Evolutionary conservation across 441 rosid genomes (phyloP).

Genomic region (Mallotus repandus): DNA sequence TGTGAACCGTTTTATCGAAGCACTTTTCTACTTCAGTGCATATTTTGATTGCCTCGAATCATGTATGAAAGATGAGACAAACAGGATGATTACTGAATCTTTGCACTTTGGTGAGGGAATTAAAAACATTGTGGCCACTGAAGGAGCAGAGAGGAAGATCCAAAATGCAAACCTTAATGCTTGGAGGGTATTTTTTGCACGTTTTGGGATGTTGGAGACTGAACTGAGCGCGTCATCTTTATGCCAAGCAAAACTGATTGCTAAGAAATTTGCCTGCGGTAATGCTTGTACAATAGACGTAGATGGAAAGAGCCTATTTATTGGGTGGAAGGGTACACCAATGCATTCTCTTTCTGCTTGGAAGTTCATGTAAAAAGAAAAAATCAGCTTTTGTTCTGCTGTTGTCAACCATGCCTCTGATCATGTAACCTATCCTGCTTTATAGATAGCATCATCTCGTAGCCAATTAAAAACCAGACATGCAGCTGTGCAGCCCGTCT

Average conservation of each 20-base stretch:
- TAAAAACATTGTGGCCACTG: conserved; percentile 27
- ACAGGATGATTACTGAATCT: conserved; percentile 20
- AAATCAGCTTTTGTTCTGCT: too few species aligned
- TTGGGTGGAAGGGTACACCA: conserved; percentile 46
- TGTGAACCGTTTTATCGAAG: conserved; percentile 43
- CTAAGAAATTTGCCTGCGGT: conserved; percentile 23
- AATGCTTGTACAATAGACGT: conserved; percentile 25
- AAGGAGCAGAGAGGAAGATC: conserved; percentile 29
- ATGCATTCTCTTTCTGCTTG: conserved; percentile 35
- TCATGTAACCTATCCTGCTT: too few species aligned
- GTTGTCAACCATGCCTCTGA: too few species aligned
- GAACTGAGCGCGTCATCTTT: conserved; percentile 29
- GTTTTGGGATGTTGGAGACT: conserved; percentile 36
- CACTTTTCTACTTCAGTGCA: conserved; percentile 46
- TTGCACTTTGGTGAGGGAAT: conserved; percentile 19
- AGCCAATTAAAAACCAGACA: too few species aligned
- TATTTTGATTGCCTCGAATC: conserved; percentile 50
- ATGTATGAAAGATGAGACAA: conserved; percentile 23
- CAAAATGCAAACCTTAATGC: conserved; percentile 29
- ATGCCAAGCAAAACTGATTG: conserved; percentile 31
- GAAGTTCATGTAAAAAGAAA: conserved; percentile 22
- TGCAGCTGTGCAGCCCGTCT: too few species aligned
- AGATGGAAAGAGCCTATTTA: conserved; percentile 25
- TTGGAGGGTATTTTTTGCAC: conserved; percentile 33
- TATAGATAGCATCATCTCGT: too few species aligned